phyloP scores from a whole-genome alignment of 176 grass and related monocot genomes.

The Eragrostis nindensis region DNA sequence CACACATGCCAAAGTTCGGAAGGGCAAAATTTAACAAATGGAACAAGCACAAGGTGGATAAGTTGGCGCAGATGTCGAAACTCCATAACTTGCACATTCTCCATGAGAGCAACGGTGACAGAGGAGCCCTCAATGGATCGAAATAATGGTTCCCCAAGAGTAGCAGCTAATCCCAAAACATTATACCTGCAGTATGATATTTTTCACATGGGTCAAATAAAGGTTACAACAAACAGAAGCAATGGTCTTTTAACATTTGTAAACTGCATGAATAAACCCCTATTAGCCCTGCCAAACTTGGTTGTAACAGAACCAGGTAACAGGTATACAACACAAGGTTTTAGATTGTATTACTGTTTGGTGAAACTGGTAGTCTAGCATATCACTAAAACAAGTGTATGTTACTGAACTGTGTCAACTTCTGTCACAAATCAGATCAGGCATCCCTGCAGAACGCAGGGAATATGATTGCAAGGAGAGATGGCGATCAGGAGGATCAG shows the following conservation, averaged over 20 bases:
- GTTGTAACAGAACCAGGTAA: background rate
- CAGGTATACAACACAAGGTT: background rate
- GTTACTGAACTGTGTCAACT: background rate
- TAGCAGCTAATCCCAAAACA: slow-evolving; percentile 81
- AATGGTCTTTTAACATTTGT: slow-evolving; percentile 23
- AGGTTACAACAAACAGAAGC: slow-evolving; percentile 21
- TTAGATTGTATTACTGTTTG: background rate
- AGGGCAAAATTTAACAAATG: slow-evolving; percentile 86
- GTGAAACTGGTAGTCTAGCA: background rate
- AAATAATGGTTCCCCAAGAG: slow-evolving; percentile 87
- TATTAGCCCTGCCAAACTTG: background rate
- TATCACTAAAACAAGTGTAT: background rate
- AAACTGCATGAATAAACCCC: background rate
- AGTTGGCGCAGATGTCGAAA: slow-evolving; percentile 92
- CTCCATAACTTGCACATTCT: slow-evolving; percentile 93
- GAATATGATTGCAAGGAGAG: background rate
- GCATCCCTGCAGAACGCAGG: background rate
- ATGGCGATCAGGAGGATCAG: background rate
- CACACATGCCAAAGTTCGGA: slow-evolving; percentile 66
- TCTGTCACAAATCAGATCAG: background rate
- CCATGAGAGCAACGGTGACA: slow-evolving; percentile 69
- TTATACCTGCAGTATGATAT: slow-evolving; percentile 80
- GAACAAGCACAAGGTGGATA: slow-evolving; percentile 89
- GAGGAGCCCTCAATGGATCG: slow-evolving; percentile 64
- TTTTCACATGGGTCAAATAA: slow-evolving; percentile 26